These are phyloP conservation scores for Aschersonia sp. DNA, from an alignment of 2,329 filamentous ascomycete species.

Conservation along the genomic window DNA sequence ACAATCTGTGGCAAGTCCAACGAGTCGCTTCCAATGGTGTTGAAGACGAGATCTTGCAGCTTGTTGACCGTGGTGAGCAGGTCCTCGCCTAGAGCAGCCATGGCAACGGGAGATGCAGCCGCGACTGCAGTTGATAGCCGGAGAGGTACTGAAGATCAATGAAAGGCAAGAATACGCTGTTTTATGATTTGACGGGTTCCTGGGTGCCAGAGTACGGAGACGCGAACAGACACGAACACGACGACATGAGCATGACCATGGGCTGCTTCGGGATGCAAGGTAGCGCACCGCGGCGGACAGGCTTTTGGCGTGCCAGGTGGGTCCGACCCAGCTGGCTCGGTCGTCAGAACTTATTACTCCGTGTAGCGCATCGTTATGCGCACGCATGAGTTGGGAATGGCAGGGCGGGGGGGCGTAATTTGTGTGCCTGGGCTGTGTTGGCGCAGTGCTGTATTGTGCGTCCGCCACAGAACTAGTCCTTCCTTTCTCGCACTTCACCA, in stretches of 20 bases:
- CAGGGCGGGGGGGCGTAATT: too few species aligned
- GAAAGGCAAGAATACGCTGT: neutral
- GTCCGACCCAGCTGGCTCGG: neutral
- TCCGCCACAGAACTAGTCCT: too few species aligned
- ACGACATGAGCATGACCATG: neutral
- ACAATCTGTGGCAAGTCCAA: slow-evolving; percentile 97
- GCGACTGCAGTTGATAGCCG: neutral
- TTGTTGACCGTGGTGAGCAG: slow-evolving; percentile 93
- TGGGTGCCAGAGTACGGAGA: neutral
- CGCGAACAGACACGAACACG: neutral
- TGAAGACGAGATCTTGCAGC: slow-evolving; percentile 96
- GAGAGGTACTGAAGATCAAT: neutral
- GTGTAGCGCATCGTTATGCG: too few species aligned
- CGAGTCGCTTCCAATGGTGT: slow-evolving; percentile 98
- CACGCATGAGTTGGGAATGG: too few species aligned
- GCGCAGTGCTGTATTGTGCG: too few species aligned
- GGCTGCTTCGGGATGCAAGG: neutral
- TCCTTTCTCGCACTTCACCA: too few species aligned
- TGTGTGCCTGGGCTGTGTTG: too few species aligned
- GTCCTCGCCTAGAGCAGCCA: slow-evolving; percentile 94
- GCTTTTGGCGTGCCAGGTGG: neutral
- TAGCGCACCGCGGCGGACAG: neutral
- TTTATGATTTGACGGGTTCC: neutral
- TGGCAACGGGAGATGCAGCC: slow-evolving; percentile 24
- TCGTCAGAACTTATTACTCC: too few species aligned